These are phyloP conservation scores for Trichoderma sp. DNA, from an alignment of 2,329 filamentous ascomycete genomes.

Conservation along the genomic window DNA sequence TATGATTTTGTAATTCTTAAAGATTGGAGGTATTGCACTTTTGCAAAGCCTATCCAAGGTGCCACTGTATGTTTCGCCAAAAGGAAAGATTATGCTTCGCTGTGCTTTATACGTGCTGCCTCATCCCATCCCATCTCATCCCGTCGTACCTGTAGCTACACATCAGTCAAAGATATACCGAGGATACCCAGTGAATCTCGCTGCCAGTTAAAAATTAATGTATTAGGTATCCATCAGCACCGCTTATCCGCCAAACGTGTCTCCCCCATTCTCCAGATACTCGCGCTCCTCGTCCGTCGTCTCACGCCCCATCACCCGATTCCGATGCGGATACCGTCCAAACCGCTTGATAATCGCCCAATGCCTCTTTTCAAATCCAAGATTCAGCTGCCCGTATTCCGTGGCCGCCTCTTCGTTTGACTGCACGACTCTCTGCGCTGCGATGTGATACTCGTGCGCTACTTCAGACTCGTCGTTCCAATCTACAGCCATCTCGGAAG, in stretches of 20 bases:
- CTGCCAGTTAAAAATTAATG: neutral
- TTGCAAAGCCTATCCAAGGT: too few relatives aligned
- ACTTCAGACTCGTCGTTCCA: neutral
- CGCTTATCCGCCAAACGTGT: constrained; percentile 38
- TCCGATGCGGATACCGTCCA: constrained; percentile 62
- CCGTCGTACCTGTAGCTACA: neutral
- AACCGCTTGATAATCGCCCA: constrained; percentile 53
- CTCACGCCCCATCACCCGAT: constrained; percentile 51
- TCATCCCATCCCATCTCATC: neutral
- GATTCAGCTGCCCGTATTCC: constrained; percentile 30
- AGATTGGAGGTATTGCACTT: too few relatives aligned
- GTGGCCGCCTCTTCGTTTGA: constrained; percentile 33
- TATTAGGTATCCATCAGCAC: neutral
- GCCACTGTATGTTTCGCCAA: too few relatives aligned
- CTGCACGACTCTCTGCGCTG: constrained; percentile 34
- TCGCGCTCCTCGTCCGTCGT: constrained; percentile 51
- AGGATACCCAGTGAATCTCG: too few relatives aligned
- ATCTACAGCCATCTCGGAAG: constrained; percentile 26
- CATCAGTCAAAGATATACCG: neutral
- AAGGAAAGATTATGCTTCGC: too few relatives aligned
- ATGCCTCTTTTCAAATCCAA: constrained; percentile 49
- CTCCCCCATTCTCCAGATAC: constrained; percentile 50
- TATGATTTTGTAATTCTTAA: too few relatives aligned
- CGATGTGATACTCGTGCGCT: constrained; percentile 32
- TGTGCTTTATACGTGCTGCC: neutral